Evolutionary conservation across 2,329 filamentous ascomycete species (phyloP).

Genomic region (Pseudomassariella vexata): DNA sequence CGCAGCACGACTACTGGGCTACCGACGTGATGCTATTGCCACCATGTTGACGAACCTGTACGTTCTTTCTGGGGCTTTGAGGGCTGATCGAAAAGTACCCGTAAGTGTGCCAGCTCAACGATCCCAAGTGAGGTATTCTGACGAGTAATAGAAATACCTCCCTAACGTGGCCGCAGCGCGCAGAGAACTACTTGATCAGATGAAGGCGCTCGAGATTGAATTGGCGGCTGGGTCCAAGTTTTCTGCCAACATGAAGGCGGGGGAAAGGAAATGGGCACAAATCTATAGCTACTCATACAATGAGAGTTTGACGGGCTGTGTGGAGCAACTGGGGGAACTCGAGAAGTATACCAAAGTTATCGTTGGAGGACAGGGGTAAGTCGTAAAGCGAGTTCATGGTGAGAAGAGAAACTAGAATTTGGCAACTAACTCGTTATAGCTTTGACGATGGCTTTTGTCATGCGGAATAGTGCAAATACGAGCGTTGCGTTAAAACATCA

Average conservation of each 20-base stretch:
- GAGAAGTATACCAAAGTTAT: constrained; percentile 53
- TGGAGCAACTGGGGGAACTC: constrained; percentile 47
- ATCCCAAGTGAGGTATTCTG: neutral
- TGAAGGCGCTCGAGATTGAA: constrained; percentile 39
- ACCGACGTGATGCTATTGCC: constrained; percentile 51
- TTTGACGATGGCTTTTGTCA: too few relatives aligned
- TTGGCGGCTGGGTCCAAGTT: constrained; percentile 19
- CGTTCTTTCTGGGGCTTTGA: constrained; percentile 49
- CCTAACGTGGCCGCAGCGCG: constrained; percentile 49
- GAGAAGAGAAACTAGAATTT: too few relatives aligned
- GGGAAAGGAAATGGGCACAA: constrained; percentile 45
- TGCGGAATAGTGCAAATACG: too few relatives aligned
- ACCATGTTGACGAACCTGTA: constrained; percentile 53
- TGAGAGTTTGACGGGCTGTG: constrained; percentile 47
- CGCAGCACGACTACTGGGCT: constrained; percentile 40
- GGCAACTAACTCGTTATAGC: too few relatives aligned
- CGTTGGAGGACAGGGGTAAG: constrained; percentile 46
- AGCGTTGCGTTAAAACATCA: too few relatives aligned
- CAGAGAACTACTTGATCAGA: constrained; percentile 44
- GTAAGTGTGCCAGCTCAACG: constrained; percentile 22
- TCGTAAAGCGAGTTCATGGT: too few relatives aligned
- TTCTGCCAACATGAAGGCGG: constrained; percentile 20
- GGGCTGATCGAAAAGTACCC: constrained; percentile 43
- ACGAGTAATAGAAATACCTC: constrained; percentile 37
- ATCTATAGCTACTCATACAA: constrained; percentile 52